These are phyloP conservation scores for Diutina sp. DNA, from an alignment of 1,139 yeast species.

Conservation along the genomic window DNA sequence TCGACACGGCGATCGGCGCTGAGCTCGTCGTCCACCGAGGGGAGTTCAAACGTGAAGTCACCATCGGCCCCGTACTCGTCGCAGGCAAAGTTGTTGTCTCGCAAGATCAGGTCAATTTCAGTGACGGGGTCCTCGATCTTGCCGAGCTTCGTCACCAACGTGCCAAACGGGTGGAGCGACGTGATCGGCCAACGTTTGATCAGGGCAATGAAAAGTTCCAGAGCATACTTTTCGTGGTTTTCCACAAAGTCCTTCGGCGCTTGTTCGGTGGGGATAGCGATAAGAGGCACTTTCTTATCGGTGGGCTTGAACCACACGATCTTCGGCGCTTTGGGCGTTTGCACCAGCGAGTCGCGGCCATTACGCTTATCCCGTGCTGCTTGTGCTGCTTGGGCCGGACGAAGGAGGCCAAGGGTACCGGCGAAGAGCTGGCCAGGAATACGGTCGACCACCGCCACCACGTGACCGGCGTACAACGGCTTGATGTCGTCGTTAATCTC, in stretches of 20 bases:
- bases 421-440: constrained; percentile 93
- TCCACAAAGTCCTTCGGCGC: constrained; percentile 95
- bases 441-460: constrained; percentile 94
- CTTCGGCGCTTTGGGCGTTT: constrained; percentile 57
- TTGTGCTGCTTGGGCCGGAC: constrained; percentile 95
- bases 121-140: constrained; percentile 63
- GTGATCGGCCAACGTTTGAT: constrained; percentile 99
- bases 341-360: constrained; percentile 36
- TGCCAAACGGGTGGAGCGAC: constrained; percentile 94
- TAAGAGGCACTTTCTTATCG: constrained; percentile 91
- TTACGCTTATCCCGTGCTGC: constrained; percentile 59
- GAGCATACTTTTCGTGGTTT: constrained; percentile 71
- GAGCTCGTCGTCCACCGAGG: constrained; percentile 18
- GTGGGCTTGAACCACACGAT: constrained; percentile 99
- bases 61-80: constrained; percentile 56
- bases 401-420: constrained; percentile 82
- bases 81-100: constrained; percentile 86
- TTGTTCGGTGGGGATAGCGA: constrained; percentile 97
- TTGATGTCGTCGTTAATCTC: constrained; percentile 87
- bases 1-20: constrained; percentile 33
- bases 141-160: constrained; percentile 79
- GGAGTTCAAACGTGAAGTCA: constrained; percentile 9
- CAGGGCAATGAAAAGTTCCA: constrained; percentile 82
- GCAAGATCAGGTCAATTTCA: constrained; percentile 78
- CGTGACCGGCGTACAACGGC: constrained; percentile 96